Base-by-base conservation (phyloP, 306 rosid species). In the Trifolium repens region DNA sequence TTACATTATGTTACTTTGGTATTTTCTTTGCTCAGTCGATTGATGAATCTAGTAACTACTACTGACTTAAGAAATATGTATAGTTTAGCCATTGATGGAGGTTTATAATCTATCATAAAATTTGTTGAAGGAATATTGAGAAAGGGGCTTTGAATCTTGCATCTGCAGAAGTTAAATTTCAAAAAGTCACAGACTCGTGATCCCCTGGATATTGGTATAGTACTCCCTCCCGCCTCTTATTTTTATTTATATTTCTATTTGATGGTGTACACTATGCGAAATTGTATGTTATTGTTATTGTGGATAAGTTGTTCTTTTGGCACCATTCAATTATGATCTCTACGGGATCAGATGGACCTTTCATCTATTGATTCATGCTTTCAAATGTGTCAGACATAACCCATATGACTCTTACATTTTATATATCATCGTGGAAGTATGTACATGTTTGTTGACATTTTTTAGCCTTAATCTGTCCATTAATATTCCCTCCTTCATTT, bases 71-170 rank as follows among this genome's bases (percentile, higher is more conserved):
- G n/a, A n/a, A n/a, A n/a, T n/a, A n/a, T n/a, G n/a, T n/a, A n/a
- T n/a, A n/a, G n/a, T n/a, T n/a, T n/a, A n/a, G n/a, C 27, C 27
- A 24, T 24, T 24, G 27, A 54, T 42, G 43, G 77, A 63, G 79
- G 35, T 42, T 35, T 78, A 75, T 69, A 37, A 52, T 80, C 66
- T 71, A 57, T 79, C 89, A 94, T 96, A 92, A 82, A 89, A 87
- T 94, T 96, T 87, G 96, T 78, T 72, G 77, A 59, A 91, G 96
- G 82, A 91, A 97, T 76, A 94, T 90, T 78, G 96, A 92, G 82
- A 89, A 90, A 80, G 99, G 99, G 46, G 97, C 97, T 67, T 73
- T 94, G 85, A 94, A 97, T 69, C 99, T 94, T 85, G 97, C 99
- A 64, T 94, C 97, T 75, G 99, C 99, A 72, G 99, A 94, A 89